Percentiles rank a stretch among this genome's conserved stretches.
phyloP scores from a whole-genome alignment of 257 asterid species.

The Handroanthus guayacan region DNA sequence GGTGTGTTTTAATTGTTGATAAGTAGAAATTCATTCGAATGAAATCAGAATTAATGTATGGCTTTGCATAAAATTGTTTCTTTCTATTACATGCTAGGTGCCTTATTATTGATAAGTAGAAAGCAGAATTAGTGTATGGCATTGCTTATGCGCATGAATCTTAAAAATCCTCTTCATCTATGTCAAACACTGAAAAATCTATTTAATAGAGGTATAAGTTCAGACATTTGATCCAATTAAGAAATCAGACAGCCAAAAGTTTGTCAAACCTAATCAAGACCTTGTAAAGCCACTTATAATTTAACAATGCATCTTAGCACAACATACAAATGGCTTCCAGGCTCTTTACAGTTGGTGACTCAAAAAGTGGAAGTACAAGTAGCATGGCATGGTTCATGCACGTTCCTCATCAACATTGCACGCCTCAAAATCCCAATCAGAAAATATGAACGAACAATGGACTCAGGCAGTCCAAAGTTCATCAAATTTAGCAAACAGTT shows the following conservation, averaged over 20 bases:
- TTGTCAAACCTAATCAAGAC: neutral
- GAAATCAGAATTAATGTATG: neutral
- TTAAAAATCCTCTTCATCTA: neutral
- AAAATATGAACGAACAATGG: conserved; percentile 5
- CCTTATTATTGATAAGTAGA: too few species aligned
- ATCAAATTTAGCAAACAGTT: conserved; percentile 11
- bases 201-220: neutral
- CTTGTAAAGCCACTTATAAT: conserved; percentile 20
- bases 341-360: too few species aligned
- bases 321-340: neutral
- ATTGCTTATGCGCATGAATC: neutral
- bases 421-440: too few species aligned
- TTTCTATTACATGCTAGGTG: too few species aligned
- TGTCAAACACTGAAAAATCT: neutral
- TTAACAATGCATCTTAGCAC: neutral
- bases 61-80: neutral
- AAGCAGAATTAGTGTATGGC: neutral
- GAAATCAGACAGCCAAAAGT: conserved; percentile 3
- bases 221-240: conserved; percentile 10
- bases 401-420: too few species aligned
- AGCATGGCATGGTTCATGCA: too few species aligned
- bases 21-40: neutral
- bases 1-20: conserved; percentile 4
- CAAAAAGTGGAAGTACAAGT: too few species aligned
- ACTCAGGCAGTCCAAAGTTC: neutral